phyloP scores from a whole-genome alignment of 1,284 basidiomycete genomes.

The Acaromyces ingoldii region DNA sequence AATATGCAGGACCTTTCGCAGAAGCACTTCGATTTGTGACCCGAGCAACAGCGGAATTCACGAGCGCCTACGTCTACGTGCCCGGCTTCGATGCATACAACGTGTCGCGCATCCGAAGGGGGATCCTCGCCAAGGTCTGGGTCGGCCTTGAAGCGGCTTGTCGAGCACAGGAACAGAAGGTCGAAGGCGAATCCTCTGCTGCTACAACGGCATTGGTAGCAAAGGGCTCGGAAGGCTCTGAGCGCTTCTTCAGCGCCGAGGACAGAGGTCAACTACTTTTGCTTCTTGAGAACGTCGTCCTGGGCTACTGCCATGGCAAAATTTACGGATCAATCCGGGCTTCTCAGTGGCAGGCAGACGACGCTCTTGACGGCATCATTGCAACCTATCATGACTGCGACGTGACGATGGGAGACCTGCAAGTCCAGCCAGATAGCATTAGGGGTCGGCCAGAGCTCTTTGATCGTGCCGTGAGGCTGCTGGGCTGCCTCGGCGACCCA shows the following conservation, averaged over 20 bases:
- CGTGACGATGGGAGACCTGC: constrained; percentile 16
- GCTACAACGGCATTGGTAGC: not conserved
- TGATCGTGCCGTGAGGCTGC: constrained; percentile 7
- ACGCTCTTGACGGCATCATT: constrained; percentile 16
- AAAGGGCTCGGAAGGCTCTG: no score
- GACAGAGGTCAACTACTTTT: not conserved
- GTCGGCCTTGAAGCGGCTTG: constrained; percentile 16
- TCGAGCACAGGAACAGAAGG: not conserved
- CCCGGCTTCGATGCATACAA: constrained; percentile 28
- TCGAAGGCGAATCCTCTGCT: not conserved
- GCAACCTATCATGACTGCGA: constrained; percentile 12
- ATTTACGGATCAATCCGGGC: constrained; percentile 22
- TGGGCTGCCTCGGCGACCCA: constrained; percentile 15
- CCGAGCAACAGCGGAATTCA: constrained; percentile 13
- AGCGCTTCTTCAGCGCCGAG: no score
- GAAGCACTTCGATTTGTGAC: no score
- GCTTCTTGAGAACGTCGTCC: constrained; percentile 23
- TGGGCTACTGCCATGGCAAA: constrained; percentile 24
- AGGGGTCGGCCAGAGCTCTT: constrained; percentile 13
- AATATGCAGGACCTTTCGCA: no score
- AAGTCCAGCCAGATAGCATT: constrained; percentile 11
- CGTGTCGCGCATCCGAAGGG: constrained; percentile 22
- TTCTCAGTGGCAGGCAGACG: constrained; percentile 14
- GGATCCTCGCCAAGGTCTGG: constrained; percentile 27
- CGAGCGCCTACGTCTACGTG: constrained; percentile 24